phyloP scores from a whole-genome alignment of 1,284 basidiomycete genomes.

The Cerrena zonata region DNA sequence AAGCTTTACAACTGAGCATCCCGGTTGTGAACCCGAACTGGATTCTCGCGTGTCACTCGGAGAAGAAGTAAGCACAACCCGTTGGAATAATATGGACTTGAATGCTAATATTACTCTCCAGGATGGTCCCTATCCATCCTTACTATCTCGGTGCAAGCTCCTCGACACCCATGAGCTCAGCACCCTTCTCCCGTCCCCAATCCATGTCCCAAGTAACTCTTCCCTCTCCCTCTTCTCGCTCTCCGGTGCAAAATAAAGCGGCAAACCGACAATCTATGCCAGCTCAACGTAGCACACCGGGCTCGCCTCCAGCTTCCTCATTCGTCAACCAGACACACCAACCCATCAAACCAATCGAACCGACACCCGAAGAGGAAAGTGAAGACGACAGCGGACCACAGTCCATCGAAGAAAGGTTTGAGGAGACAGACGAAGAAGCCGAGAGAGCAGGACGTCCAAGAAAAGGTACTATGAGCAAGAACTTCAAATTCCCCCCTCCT shows the following conservation, averaged over 20 bases:
- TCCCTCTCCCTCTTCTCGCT: slow-evolving; percentile 39
- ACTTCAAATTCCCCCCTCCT: slow-evolving; percentile 67
- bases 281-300: slow-evolving; percentile 35
- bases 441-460: slow-evolving; percentile 24
- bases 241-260: slow-evolving; percentile 29
- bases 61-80: slow-evolving; percentile 69
- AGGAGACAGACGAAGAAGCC: slow-evolving; percentile 11
- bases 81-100: too few relatives aligned
- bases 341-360: slow-evolving; percentile 31
- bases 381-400: slow-evolving; percentile 21
- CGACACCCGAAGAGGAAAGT: slow-evolving; percentile 51
- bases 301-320: slow-evolving; percentile 33
- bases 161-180: slow-evolving; percentile 37
- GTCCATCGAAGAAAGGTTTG: slow-evolving; percentile 29
- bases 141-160: slow-evolving; percentile 73
- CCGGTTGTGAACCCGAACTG: slow-evolving; percentile 88
- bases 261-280: slow-evolving; percentile 58
- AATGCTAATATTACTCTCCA: slow-evolving; percentile 34
- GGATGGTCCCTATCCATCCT: slow-evolving; percentile 80
- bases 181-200: slow-evolving; percentile 51
- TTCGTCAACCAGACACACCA: slow-evolving; percentile 34
- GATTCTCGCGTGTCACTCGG: slow-evolving; percentile 79
- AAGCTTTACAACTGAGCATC: slow-evolving; percentile 83
- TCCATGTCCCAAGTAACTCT: slow-evolving; percentile 73
- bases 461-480: slow-evolving; percentile 68